These are phyloP conservation scores for Alternaria viburni DNA, from an alignment of 2,329 filamentous ascomycete species.

Conservation along the genomic window DNA sequence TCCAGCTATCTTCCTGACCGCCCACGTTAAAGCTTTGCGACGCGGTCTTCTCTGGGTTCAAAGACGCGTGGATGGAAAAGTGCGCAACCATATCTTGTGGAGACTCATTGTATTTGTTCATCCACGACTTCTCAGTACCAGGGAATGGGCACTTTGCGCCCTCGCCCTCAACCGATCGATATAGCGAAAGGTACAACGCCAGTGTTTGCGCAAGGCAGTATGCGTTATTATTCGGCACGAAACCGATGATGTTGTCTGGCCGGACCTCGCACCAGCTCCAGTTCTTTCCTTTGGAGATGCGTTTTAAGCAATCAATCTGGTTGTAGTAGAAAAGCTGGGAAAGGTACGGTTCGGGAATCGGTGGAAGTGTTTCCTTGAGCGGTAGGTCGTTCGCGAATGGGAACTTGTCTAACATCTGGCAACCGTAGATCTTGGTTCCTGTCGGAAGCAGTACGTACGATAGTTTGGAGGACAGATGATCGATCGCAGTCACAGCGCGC, in stretches of 20 bases:
- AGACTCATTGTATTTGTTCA: slow-evolving; percentile 49
- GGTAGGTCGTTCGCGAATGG: slow-evolving; percentile 42
- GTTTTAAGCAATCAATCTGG: slow-evolving; percentile 49
- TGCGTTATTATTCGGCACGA: slow-evolving; percentile 51
- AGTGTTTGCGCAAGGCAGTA: slow-evolving; percentile 49
- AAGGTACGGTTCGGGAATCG: slow-evolving; percentile 44
- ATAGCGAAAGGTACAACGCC: slow-evolving; percentile 49
- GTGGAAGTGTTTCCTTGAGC: slow-evolving; percentile 37
- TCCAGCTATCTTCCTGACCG: slow-evolving; percentile 51
- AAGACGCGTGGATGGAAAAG: slow-evolving; percentile 51
- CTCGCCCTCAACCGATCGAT: slow-evolving; percentile 46
- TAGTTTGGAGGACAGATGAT: slow-evolving; percentile 33
- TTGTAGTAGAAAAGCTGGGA: slow-evolving; percentile 52
- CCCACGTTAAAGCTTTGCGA: slow-evolving; percentile 53
- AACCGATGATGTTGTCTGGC: slow-evolving; percentile 52
- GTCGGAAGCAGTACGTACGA: slow-evolving; percentile 43
- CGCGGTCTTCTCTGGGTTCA: slow-evolving; percentile 50
- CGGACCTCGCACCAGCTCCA: slow-evolving; percentile 53
- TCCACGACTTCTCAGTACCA: slow-evolving; percentile 47
- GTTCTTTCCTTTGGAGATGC: slow-evolving; percentile 45
- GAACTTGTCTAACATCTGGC: slow-evolving; percentile 46
- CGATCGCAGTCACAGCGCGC: slow-evolving; percentile 45
- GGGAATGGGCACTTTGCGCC: slow-evolving; percentile 50
- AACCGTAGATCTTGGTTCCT: slow-evolving; percentile 50
- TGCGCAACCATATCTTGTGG: slow-evolving; percentile 53